A percentile compares a stretch with the other conserved stretches of the same genome.
Evolutionary conservation across 2,329 filamentous ascomycete species (phyloP).

Genomic region (Talaromyces pinophilus): DNA sequence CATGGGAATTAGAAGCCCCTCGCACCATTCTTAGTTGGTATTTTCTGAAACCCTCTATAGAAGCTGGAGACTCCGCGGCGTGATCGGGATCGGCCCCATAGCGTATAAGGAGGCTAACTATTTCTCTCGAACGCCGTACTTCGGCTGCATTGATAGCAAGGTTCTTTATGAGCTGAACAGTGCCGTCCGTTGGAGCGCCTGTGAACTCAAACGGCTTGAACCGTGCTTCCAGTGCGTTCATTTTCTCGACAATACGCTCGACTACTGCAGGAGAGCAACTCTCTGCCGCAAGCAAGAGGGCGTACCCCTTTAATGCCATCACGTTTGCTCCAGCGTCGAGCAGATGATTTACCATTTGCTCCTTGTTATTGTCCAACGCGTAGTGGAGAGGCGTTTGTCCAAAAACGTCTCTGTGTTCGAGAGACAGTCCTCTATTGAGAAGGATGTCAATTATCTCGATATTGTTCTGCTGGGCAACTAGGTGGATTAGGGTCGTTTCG

Average conservation of each 20-base stretch:
- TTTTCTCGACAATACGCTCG: not conserved
- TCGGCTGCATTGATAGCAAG: not conserved
- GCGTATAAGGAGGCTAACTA: not conserved
- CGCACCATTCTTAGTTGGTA: not conserved
- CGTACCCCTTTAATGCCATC: not conserved
- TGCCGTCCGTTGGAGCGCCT: not conserved
- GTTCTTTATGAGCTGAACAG: not conserved
- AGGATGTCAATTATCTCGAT: not conserved
- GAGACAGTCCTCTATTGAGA: not conserved
- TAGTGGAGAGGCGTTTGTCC: not conserved
- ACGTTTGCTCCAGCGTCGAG: not conserved
- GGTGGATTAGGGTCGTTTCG: not conserved
- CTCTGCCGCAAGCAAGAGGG: constrained; percentile 3
- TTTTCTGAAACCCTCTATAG: not conserved
- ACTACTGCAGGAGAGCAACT: not conserved
- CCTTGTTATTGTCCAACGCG: not conserved
- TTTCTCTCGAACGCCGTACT: not conserved
- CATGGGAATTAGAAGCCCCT: not conserved
- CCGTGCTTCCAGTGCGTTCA: not conserved
- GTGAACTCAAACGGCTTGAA: not conserved
- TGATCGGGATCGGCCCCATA: not conserved
- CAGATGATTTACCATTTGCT: not conserved
- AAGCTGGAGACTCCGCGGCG: not conserved
- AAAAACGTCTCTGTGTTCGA: not conserved
- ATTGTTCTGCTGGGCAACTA: not conserved